A percentile compares a stretch with the other conserved stretches of the same genome.
Conservation (phyloP, 768 basidiomycete species). For the Collybiopsis luxurians region DNA sequence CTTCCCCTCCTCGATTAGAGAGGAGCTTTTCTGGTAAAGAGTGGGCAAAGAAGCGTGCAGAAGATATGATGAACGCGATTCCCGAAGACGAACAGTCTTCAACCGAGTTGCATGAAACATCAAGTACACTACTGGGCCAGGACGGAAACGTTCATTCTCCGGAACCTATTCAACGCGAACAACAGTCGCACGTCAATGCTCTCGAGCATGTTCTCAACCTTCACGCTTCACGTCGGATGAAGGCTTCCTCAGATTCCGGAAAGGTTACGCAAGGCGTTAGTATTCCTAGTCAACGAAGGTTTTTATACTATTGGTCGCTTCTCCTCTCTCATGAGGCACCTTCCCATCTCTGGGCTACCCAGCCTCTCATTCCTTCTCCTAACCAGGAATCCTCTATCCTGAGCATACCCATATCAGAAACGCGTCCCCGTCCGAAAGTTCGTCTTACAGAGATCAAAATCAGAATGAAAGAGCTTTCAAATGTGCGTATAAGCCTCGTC, state of each 20-base stretch:
- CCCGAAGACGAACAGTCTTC: slow-evolving; percentile 39
- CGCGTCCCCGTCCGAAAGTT: slow-evolving; percentile 39
- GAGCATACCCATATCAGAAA: slow-evolving; percentile 8
- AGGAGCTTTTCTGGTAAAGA: slow-evolving; percentile 47
- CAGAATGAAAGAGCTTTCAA: slow-evolving; percentile 56
- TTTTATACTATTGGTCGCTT: slow-evolving; percentile 75
- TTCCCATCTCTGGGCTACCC: slow-evolving; percentile 40
- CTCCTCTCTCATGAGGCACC: slow-evolving; percentile 58
- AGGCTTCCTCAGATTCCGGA: slow-evolving; percentile 28
- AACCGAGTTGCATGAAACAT: slow-evolving; percentile 3
- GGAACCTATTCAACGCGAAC: neutral
- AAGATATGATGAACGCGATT: slow-evolving; percentile 47
- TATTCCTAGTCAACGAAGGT: slow-evolving; percentile 80
- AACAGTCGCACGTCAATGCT: slow-evolving; percentile 31
- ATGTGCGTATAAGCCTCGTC: slow-evolving; percentile 48
- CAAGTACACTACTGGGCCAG: neutral
- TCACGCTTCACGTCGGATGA: slow-evolving; percentile 73
- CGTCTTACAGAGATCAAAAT: slow-evolving; percentile 55
- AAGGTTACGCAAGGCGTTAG: slow-evolving; percentile 60
- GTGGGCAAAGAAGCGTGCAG: slow-evolving; percentile 43
- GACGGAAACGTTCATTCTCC: slow-evolving; percentile 10
- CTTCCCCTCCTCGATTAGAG: slow-evolving; percentile 45
- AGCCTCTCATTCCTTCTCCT: slow-evolving; percentile 7
- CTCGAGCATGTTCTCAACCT: slow-evolving; percentile 60
- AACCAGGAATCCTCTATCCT: neutral